Evolutionary conservation across 75 land plant genomes (phyloP).

Genomic region (Sequoia sempervirens): DNA sequence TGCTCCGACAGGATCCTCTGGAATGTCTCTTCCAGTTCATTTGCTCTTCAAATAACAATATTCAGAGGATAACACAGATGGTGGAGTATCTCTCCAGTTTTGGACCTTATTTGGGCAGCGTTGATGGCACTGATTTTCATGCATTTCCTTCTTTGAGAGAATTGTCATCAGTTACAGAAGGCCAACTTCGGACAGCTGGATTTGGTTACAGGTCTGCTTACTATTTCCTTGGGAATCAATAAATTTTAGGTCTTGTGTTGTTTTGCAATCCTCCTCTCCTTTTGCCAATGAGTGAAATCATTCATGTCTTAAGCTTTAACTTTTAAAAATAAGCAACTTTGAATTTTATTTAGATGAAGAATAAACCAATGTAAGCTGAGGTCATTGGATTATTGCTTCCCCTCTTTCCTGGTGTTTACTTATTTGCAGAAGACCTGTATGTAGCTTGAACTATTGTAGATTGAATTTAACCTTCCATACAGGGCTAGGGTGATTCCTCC

Average conservation of each 20-base stretch:
- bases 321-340: not conserved
- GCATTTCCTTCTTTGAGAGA: slow-evolving; percentile 77
- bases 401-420: not conserved
- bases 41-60: slow-evolving; percentile 94
- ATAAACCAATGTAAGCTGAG: not conserved
- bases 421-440: not conserved
- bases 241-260: not conserved
- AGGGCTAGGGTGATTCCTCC: not conserved
- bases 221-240: not conserved
- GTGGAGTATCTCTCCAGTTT: slow-evolving; percentile 70
- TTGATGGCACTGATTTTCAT: slow-evolving; percentile 64
- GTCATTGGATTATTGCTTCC: not conserved
- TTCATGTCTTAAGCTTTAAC: not conserved
- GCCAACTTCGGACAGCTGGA: slow-evolving; percentile 68
- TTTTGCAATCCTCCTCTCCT: not conserved
- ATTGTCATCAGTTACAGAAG: slow-evolving; percentile 50
- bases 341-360: not conserved
- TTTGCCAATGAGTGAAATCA: not conserved
- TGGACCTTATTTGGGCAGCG: slow-evolving; percentile 64
- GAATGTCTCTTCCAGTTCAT: slow-evolving; percentile 95
- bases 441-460: not conserved
- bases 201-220: slow-evolving; percentile 84
- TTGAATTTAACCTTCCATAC: not conserved
- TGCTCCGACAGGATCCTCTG: slow-evolving; percentile 83
- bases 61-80: slow-evolving; percentile 83